Percentiles rank a stretch among this genome's conserved stretches.
phyloP scores from a whole-genome alignment of 306 rosid genomes.

The Quercus gilva region DNA sequence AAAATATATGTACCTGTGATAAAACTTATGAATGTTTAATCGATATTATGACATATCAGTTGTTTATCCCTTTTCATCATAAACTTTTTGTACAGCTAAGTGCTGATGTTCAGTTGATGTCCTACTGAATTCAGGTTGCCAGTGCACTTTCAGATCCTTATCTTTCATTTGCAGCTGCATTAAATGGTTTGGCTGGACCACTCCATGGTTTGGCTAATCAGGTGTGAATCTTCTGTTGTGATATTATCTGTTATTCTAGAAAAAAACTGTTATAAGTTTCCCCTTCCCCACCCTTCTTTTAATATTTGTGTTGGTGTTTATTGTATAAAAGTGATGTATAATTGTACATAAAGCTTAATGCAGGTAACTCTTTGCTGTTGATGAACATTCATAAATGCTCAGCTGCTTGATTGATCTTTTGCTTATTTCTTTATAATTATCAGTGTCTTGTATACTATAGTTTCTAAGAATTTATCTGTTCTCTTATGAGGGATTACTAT shows the following conservation, averaged over 20 bases:
- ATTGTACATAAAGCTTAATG: conserved; percentile 2
- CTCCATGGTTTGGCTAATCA: conserved; percentile 99
- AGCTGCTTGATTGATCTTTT: neutral
- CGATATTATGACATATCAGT: neutral
- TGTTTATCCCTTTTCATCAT: neutral
- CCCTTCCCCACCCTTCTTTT: conserved; percentile 6
- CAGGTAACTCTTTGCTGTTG: conserved; percentile 3
- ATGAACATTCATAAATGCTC: neutral
- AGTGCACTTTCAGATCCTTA: conserved; percentile 97
- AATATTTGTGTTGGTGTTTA: neutral
- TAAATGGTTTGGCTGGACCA: conserved; percentile 98
- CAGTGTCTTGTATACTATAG: neutral
- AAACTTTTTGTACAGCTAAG: neutral
- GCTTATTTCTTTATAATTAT: neutral
- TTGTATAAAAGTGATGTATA: conserved; percentile 13
- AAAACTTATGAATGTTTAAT: conserved; percentile 1
- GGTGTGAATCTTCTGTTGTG: conserved; percentile 43
- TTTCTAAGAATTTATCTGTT: neutral
- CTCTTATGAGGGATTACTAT: neutral
- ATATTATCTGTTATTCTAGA: neutral
- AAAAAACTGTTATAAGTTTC: neutral
- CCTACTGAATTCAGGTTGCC: conserved; percentile 63
- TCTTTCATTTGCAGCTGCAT: conserved; percentile 94
- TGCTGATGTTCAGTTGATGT: conserved; percentile 16
- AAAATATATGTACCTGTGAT: neutral